Percentiles rank a stretch among this genome's conserved stretches.
Evolutionary conservation across 1,284 basidiomycete species (phyloP).

Genomic region (Wolfiporia cocos): DNA sequence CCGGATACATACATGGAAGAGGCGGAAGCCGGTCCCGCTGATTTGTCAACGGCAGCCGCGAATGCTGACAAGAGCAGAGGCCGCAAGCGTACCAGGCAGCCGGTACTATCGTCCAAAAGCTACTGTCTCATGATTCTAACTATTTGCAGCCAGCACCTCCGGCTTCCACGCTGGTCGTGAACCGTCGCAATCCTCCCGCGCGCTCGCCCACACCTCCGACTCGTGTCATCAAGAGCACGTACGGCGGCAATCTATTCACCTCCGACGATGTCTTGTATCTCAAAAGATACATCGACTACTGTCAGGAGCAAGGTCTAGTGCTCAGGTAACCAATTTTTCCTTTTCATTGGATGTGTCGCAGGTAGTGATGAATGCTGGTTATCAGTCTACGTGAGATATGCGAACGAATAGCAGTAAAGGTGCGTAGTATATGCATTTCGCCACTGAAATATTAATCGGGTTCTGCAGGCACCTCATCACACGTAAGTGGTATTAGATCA

Average conservation of each 20-base stretch:
- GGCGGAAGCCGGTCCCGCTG: constrained; percentile 36
- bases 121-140: constrained; percentile 2
- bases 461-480: constrained; percentile 67
- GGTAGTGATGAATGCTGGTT: not conserved
- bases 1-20: constrained; percentile 43
- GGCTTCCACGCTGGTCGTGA: constrained; percentile 56
- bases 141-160: constrained; percentile 53
- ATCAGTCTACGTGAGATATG: constrained; percentile 75
- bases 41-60: constrained; percentile 23
- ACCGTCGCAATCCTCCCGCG: constrained; percentile 55
- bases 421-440: constrained; percentile 18
- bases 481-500: constrained; percentile 42
- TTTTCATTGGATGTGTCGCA: not conserved
- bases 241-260: constrained; percentile 79
- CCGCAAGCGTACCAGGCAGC: constrained; percentile 55
- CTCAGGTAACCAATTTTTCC: constrained; percentile 43
- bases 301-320: constrained; percentile 75
- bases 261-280: constrained; percentile 73
- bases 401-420: constrained; percentile 76
- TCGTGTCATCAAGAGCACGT: constrained; percentile 79
- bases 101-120: constrained; percentile 29
- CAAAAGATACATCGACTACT: constrained; percentile 81
- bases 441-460: constrained; percentile 1
- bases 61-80: constrained; percentile 40
- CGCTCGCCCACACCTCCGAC: constrained; percentile 76